A percentile compares a stretch with the other conserved stretches of the same genome.
Conservation (phyloP, 768 basidiomycete species). For the Tulasnella sp. region DNA sequence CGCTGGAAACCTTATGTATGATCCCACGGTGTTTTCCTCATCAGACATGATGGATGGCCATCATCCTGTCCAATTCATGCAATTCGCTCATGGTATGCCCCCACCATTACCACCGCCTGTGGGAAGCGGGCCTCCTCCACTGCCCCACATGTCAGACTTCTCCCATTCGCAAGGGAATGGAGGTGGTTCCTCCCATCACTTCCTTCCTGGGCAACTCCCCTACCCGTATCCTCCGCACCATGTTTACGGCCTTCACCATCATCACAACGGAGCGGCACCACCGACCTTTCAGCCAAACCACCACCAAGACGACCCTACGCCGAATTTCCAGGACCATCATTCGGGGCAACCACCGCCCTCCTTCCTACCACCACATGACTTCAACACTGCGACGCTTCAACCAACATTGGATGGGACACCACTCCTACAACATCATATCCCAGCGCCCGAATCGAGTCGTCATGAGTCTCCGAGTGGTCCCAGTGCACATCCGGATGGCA, state of each 20-base stretch:
- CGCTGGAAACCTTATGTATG: too few relatives aligned
- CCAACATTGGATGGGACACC: neutral
- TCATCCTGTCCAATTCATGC: neutral
- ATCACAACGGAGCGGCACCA: neutral
- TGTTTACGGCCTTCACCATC: neutral
- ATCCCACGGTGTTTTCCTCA: too few relatives aligned
- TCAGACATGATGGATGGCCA: neutral
- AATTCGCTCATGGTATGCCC: too few relatives aligned
- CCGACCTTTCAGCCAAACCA: neutral
- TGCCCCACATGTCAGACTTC: too few relatives aligned
- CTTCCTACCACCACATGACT: neutral
- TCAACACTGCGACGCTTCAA: neutral
- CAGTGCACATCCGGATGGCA: neutral
- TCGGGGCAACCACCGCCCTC: neutral
- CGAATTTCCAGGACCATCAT: neutral
- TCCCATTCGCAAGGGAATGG: too few relatives aligned
- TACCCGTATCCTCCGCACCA: neutral
- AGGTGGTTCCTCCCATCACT: neutral
- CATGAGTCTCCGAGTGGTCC: neutral
- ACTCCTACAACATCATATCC: too few relatives aligned
- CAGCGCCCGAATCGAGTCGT: too few relatives aligned
- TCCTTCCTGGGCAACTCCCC: neutral
- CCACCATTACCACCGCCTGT: too few relatives aligned
- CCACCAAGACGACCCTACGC: too few relatives aligned
- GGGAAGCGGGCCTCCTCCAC: too few relatives aligned